Base-by-base conservation (phyloP, 1,139 yeast genomes). In the Wickerhamiella pararugosa region DNA sequence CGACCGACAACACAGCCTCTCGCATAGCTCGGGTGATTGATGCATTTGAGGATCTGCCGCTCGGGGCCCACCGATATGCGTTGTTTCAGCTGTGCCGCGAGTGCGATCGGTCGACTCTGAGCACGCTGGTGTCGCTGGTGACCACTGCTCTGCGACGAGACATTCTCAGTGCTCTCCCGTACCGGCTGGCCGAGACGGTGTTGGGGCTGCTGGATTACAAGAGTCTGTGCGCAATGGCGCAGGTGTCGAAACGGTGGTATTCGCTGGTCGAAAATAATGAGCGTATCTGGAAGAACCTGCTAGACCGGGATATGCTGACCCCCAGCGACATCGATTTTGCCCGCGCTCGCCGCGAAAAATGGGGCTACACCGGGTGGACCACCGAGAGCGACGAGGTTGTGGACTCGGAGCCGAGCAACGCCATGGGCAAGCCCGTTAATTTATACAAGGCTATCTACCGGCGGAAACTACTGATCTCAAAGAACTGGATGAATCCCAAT, bases 401-500 rank as follows among this genome's bases (percentile, higher is more conserved):
- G 8, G 49, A 43, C 29, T 44, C 28, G 42, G 46, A 7, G 34
- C 49, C 43, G 6, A 33, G 15, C 27, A 45, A 45, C 27, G 42
- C 39, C 7, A 28, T 41, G 26, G 47, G 42, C 15, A 15, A 28
- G 25, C 51, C 49, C 7, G 49, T 48, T 4, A 51, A 51, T 41
- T 8, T 45, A 35, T 71, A 71, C 44, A 78, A 76, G 55, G 62
- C 76, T 5, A 64, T 80, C 39, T 81, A 78, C 62, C 73, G 79
- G 45, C 72, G 82, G 51, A 71, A 90, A 45, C 64, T 67, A 39
- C 65, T 74, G n/a, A 74, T 83, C 34, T 69, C 76, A 44, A 66
- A 70, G 42, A 73, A 92, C 56, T 90, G 98, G 98, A 79, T 78
- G 74, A 73, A 79, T 52, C 82, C 92, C 1, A 63, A 62, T 27